phyloP scores from a whole-genome alignment of 805 yeast species.

The Phaffomyces antillensis region DNA sequence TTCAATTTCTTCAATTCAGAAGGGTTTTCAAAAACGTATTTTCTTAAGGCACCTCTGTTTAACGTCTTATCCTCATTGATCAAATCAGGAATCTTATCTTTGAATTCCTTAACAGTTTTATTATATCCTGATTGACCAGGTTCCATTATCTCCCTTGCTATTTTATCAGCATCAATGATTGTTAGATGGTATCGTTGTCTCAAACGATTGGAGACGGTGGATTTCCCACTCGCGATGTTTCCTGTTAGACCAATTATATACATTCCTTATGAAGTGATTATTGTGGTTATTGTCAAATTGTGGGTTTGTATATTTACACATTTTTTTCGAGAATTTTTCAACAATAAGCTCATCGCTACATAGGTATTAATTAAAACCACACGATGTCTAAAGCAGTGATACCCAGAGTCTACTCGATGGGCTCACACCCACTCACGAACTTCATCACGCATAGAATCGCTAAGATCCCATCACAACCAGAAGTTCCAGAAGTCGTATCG shows the following conservation, averaged over 20 bases:
- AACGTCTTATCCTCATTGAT: conserved; percentile 31
- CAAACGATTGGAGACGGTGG: conserved; percentile 71
- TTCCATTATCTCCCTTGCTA: conserved; percentile 78
- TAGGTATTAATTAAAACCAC: neutral
- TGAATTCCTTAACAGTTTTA: conserved; percentile 56
- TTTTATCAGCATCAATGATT: conserved; percentile 82
- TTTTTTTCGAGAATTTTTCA: neutral
- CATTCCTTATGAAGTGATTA: conserved; percentile 43
- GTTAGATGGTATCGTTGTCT: conserved; percentile 43
- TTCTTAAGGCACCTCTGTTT: conserved; percentile 72
- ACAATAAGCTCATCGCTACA: neutral
- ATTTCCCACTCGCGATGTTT: conserved; percentile 95
- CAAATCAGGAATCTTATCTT: conserved; percentile 43
- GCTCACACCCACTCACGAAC: conserved; percentile 37
- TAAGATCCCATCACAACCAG: conserved; percentile 29
- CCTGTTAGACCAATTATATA: conserved; percentile 94
- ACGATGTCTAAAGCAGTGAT: neutral
- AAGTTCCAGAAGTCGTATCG: conserved; percentile 32
- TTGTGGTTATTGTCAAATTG: neutral
- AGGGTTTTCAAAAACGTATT: conserved; percentile 65
- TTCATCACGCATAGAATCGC: conserved; percentile 35
- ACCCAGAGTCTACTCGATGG: conserved; percentile 36
- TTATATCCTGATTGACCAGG: conserved; percentile 73
- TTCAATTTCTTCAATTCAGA: conserved; percentile 56
- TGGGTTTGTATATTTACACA: neutral